Percentiles rank a stretch among this genome's conserved stretches.
Evolutionary conservation across 257 asterid genomes (phyloP).

Genomic region (Plectranthus barbatus): DNA sequence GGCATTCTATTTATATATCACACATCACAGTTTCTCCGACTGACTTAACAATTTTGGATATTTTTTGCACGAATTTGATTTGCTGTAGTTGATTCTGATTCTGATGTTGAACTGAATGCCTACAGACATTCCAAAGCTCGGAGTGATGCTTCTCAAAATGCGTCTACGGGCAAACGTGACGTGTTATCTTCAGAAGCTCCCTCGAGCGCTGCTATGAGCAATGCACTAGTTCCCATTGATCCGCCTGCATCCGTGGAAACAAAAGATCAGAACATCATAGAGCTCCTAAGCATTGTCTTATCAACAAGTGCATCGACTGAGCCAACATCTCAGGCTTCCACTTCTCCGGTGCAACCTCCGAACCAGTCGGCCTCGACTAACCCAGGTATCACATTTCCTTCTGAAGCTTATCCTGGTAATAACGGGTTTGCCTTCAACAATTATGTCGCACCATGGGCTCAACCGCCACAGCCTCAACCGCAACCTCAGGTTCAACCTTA

Average conservation of each 20-base stretch:
- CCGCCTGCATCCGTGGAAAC: slow-evolving; percentile 32
- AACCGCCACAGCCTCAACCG: slow-evolving; percentile 16
- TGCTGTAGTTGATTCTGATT: background rate
- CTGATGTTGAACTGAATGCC: background rate
- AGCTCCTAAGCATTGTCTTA: slow-evolving; percentile 65
- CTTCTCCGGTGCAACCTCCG: slow-evolving; percentile 20
- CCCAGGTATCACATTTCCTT: slow-evolving; percentile 23
- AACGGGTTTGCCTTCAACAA: slow-evolving; percentile 36
- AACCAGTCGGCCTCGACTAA: slow-evolving; percentile 25
- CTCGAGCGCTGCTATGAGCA: slow-evolving; percentile 28
- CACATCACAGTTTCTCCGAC: background rate
- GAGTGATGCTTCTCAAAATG: slow-evolving; percentile 20
- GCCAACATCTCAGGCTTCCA: slow-evolving; percentile 28
- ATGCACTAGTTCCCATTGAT: slow-evolving; percentile 52
- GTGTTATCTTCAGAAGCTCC: slow-evolving; percentile 18
- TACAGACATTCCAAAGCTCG: slow-evolving; percentile 56
- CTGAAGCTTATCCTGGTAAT: slow-evolving; percentile 34
- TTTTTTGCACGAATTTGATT: no score
- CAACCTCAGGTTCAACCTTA: no score
- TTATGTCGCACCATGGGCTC: slow-evolving; percentile 94
- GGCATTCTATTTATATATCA: no score
- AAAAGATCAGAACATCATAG: slow-evolving; percentile 64
- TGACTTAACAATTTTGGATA: no score
- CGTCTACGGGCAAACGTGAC: slow-evolving; percentile 14
- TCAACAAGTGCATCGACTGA: slow-evolving; percentile 34